Conservation (phyloP, 371 early-diverging fungal species). For the Batkoa obscura region DNA sequence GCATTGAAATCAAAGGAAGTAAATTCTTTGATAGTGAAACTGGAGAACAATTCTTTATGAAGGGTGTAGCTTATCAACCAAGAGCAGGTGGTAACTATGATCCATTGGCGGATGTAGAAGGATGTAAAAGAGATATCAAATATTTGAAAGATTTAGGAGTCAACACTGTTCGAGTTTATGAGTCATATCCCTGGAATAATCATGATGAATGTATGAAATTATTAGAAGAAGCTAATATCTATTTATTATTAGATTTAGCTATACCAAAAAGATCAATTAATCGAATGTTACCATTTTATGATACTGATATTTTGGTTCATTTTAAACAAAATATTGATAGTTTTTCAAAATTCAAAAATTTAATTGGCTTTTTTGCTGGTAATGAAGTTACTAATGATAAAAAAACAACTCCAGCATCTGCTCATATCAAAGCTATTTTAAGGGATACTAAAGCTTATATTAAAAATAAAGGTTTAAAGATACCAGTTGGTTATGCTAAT, state of each 20-base stretch:
- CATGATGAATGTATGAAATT: constrained; percentile 60
- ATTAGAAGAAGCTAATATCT: constrained; percentile 44
- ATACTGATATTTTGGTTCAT: constrained; percentile 26
- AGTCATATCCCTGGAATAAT: constrained; percentile 31
- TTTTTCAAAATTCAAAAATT: constrained; percentile 39
- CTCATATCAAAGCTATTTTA: constrained; percentile 48
- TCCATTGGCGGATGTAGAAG: constrained; percentile 34
- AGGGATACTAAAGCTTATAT: constrained; percentile 43
- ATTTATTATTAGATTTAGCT: constrained; percentile 46
- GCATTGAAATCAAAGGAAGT: constrained; percentile 41
- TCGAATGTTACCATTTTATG: constrained; percentile 41
- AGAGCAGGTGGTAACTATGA: constrained; percentile 23
- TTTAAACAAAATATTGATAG: constrained; percentile 39
- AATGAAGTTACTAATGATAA: constrained; percentile 62
- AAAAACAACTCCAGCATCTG: constrained; percentile 40
- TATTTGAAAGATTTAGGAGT: constrained; percentile 44
- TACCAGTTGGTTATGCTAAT: constrained; percentile 66
- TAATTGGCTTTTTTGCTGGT: constrained; percentile 52
- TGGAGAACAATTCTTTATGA: constrained; percentile 54
- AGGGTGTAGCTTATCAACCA: constrained; percentile 65
- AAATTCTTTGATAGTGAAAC: constrained; percentile 51
- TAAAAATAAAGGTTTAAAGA: constrained; percentile 18
- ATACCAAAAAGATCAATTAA: constrained; percentile 40
- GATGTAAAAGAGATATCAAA: constrained; percentile 44
- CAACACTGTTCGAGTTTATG: constrained; percentile 61